Base-by-base conservation (phyloP, 2,329 filamentous ascomycete species). In the Phyllosticta citrichinensis region DNA sequence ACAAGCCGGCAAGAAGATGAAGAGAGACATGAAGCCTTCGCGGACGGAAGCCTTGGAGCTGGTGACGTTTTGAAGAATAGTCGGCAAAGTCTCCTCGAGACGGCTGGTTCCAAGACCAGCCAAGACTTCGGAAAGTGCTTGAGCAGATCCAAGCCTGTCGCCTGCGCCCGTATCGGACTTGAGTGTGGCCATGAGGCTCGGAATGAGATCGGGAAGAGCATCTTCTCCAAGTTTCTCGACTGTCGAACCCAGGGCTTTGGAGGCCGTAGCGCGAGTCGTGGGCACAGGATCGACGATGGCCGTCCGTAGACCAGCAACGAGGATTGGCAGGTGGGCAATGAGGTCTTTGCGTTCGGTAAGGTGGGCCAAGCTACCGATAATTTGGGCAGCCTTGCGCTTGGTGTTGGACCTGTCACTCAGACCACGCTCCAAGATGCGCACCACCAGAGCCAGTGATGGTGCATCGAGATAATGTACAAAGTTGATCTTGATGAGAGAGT, bases 401-500 rank as follows among this genome's bases (percentile, higher is more conserved):
- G 94, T 99, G 64, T 88, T 89, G 62, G 95, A 99, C 56, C 95
- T 83, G 71, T 97, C 94, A 60, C 86, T 86, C 51, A 99, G 79
- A 62, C 94, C 94, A 71, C 95, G 89, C 75, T 99, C 92, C 40
- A 99, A 80, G 67, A 99, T 97, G 64, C 94, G 90, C 55, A 94
- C 95, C 65, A 99, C 91, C 58, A 99, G 83, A 20, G 94, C 94
- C 68, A 99, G 80, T 2, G 95, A 99, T 5, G 94, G 94, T 0
- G 95, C 90, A 74, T 99, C 94, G n/a, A 99, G 83, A 71, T 97
- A 99, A 76, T 99, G 94, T 14, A 97, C 87, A 71, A 99, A 99
- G 56, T 91, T 91, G n/a, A 99, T 89, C 77, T 96, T 97, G 79
- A 99, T 97, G 62, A 99, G 83, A 0, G 91, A 81, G 72, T 99